Conservation (phyloP, 371 early-diverging fungal genomes). For the Rhizopus stolonifer region DNA sequence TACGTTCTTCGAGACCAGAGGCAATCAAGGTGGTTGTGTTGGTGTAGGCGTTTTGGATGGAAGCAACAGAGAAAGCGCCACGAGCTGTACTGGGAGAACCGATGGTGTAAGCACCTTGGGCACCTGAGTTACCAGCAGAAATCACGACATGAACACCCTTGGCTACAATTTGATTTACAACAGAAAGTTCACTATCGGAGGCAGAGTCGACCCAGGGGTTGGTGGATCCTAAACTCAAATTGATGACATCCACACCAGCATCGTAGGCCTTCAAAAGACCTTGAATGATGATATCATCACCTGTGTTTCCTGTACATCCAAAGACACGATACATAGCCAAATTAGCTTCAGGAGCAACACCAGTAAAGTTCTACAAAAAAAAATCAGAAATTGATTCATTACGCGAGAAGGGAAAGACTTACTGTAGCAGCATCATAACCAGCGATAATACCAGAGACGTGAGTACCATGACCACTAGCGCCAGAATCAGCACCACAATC, state of each 20-base stretch:
- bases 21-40: constrained; percentile 16
- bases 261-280: constrained; percentile 66
- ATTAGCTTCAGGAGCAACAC: constrained; percentile 66
- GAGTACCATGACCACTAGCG: constrained; percentile 57
- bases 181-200: constrained; percentile 21
- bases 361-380: constrained; percentile 42
- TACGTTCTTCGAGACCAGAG: constrained; percentile 13
- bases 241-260: constrained; percentile 57
- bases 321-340: constrained; percentile 62
- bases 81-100: constrained; percentile 52
- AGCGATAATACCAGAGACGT: constrained; percentile 67
- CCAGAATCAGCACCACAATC: constrained; percentile 38
- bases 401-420: constrained; percentile 14
- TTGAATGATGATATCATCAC: constrained; percentile 58
- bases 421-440: constrained; percentile 46
- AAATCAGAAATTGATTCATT: background rate
- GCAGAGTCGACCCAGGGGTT: constrained; percentile 49
- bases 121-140: constrained; percentile 62
- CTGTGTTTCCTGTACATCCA: constrained; percentile 59
- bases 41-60: constrained; percentile 48
- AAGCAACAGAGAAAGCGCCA: constrained; percentile 59
- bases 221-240: constrained; percentile 67
- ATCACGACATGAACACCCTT: constrained; percentile 48
- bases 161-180: constrained; percentile 27
- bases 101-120: constrained; percentile 46